Base-by-base conservation (phyloP, 306 rosid genomes). In the Adenanthera pavonina region DNA sequence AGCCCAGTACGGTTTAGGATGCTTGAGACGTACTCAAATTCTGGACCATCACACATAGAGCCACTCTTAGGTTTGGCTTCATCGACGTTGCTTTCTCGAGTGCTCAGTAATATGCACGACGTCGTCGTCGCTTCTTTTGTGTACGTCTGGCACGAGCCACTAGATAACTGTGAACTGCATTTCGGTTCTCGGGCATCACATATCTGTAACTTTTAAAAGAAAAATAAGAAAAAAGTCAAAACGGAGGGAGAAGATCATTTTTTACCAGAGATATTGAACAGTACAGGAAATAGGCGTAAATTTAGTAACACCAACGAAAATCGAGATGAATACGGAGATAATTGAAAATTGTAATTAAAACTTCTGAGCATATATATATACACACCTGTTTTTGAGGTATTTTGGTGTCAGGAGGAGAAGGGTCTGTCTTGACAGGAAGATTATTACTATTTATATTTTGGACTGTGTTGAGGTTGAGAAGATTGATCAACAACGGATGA, bases 131-230 rank as follows among this genome's bases (percentile, higher is more conserved):
- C 78, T 88, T 89, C 85, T 74, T 87, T 88, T 83, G 81, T 84
- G 97, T 89, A 82, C 86, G 69, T 79, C 57, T 89, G 92, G 89
- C 90, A 48, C 88, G 72, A 76, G 69, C 86, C 79, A 88, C 88
- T 80, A 88, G 89, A 84, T 88, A 85, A 88, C 90, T 90, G 93
- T 79, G 87, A 61, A 66, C 75, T 68, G 78, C 71, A 80, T 75
- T 88, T 89, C 47, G 87, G 74, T 85, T 90, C 88, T 84, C 84
- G 81, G 66, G 75, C 83, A 14, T 75, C 81, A 71, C 81, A 61
- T 74, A 49, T 78, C 89, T 75, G 85, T 69, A 84, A 77, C 80
- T 72, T 71, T 60, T 66, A 12, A 1, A 16, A 59, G 33, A 46
- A 44, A 47, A 38, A 5, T 35, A 33, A 40, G 15, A 56, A 19